Conservation (phyloP, 441 rosid species). For the Euphorbia neoarborescens region DNA sequence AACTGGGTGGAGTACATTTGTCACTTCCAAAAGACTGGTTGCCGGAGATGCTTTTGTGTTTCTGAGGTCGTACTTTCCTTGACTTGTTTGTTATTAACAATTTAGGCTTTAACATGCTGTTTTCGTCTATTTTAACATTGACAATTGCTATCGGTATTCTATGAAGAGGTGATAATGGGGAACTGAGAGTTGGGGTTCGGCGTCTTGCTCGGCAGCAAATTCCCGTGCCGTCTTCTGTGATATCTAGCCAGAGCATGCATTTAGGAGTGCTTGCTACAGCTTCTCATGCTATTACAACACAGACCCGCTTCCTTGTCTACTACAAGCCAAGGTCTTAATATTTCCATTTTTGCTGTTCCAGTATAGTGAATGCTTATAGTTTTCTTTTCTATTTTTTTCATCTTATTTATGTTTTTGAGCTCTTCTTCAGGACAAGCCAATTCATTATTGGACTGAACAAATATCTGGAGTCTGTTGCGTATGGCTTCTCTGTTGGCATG, state of each 20-base stretch:
- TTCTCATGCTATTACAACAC: constrained; percentile 66
- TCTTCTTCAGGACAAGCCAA: constrained; percentile 54
- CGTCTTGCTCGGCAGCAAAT: constrained; percentile 53
- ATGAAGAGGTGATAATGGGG: constrained; percentile 55
- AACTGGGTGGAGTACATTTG: constrained; percentile 90
- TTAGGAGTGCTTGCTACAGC: constrained; percentile 94
- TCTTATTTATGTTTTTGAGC: constrained; percentile 4
- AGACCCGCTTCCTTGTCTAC: constrained; percentile 63
- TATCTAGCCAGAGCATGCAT: constrained; percentile 91
- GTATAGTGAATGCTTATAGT: not conserved
- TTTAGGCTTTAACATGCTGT: not conserved
- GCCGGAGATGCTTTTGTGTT: constrained; percentile 90
- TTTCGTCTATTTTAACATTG: not conserved
- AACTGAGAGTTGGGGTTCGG: constrained; percentile 68
- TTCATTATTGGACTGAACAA: constrained; percentile 65
- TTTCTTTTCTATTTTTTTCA: not conserved
- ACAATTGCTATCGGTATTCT: not conserved
- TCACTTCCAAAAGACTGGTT: constrained; percentile 62
- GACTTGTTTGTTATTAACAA: not conserved
- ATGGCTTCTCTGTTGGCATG: constrained; percentile 54
- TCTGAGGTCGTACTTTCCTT: constrained; percentile 44
- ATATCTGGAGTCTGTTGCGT: constrained; percentile 43
- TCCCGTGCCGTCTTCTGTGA: constrained; percentile 66
- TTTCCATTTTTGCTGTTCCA: not conserved
- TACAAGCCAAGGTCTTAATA: constrained; percentile 72